Evolutionary conservation across 208 protist species (phyloP).

Genomic region (Trypanosoma mega): DNA sequence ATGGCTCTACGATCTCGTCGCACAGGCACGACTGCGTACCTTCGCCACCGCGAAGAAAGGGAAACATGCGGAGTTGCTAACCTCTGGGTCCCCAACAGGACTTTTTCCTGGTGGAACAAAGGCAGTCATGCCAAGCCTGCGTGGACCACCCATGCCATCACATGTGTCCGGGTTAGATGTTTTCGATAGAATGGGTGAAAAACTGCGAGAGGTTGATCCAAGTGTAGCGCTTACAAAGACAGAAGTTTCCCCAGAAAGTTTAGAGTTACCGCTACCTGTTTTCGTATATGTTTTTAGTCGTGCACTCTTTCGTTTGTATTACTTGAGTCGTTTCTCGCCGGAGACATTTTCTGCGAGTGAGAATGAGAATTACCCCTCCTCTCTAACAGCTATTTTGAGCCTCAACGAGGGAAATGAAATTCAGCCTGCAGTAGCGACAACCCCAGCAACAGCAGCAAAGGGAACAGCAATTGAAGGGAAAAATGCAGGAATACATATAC

Average conservation of each 20-base stretch:
- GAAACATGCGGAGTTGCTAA: background rate
- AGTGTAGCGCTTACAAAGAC: background rate
- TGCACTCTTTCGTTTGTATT: slow-evolving; percentile 58
- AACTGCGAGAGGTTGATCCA: background rate
- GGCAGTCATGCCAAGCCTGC: slow-evolving; percentile 6
- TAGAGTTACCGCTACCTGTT: slow-evolving; percentile 47
- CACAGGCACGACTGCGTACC: slow-evolving; percentile 6
- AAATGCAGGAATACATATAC: no score
- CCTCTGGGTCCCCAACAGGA: background rate
- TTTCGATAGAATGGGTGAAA: slow-evolving; percentile 4
- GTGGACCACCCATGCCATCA: slow-evolving; percentile 8
- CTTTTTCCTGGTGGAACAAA: slow-evolving; percentile 1
- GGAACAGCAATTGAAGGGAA: background rate
- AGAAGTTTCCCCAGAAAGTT: slow-evolving; percentile 14
- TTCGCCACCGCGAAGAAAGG: background rate
- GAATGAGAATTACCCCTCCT: no score
- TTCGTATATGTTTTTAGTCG: slow-evolving; percentile 81
- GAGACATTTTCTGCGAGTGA: slow-evolving; percentile 30
- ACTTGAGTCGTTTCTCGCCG: slow-evolving; percentile 46
- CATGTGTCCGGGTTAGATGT: slow-evolving; percentile 22
- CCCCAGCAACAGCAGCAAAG: background rate
- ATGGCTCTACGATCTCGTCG: slow-evolving; percentile 27
- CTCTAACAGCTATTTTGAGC: no score
- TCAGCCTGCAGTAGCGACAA: background rate
- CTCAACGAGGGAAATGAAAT: no score